Base-by-base conservation (phyloP, 2,329 filamentous ascomycete species). In the Apiospora kogelbergensis region DNA sequence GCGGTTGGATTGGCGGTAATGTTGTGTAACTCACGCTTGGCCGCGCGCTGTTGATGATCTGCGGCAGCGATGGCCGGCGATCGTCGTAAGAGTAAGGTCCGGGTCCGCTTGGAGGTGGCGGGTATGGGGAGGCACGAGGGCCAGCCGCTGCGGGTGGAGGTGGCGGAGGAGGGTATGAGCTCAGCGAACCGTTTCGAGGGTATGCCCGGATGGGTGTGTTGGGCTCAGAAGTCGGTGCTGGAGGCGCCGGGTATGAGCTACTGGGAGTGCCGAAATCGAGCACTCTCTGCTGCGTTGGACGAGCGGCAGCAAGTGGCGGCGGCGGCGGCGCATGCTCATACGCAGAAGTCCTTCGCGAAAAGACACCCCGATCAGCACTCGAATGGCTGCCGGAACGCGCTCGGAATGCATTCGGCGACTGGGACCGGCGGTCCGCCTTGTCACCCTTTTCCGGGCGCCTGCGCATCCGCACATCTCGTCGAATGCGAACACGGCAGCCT, bases 401-500 rank as follows among this genome's bases (percentile, higher is more conserved):
- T 9, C 77, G 74, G 63, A 75, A 78, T 5, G 78, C 77, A 1
- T 77, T 76, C 0, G 77, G 77, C 9, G 77, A 78, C 63, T 74
- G 76, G 15, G 77, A 78, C 63, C 75, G 73, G 6, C 74, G 74
- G 2, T 73, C 76, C 7, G 88, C 87, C n/a, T 93, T 90, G 64
- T 78, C 80, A 60, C 82, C 82, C 81, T 95, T 95, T 71, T 87
- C 87, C 70, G 94, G 92, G 45, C 94, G 90, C 77, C 93, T 91
- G 80, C 94, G 90, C 93, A 97, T 97, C 69, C 94, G 90, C 7
- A 97, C 93, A 81, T 98, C 96, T 72, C 96, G 93, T 68, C 96
- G 90, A 76, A 99, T 99, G 63, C 96, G 92, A 37, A 99, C 96
- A 73, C 95, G 93, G 80, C 96, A 98, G 69, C 96, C 96, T 81